These are phyloP conservation scores for Astrothelium subdiscretum DNA, from an alignment of 495 filamentous ascomycete genomes.

Conservation along the genomic window DNA sequence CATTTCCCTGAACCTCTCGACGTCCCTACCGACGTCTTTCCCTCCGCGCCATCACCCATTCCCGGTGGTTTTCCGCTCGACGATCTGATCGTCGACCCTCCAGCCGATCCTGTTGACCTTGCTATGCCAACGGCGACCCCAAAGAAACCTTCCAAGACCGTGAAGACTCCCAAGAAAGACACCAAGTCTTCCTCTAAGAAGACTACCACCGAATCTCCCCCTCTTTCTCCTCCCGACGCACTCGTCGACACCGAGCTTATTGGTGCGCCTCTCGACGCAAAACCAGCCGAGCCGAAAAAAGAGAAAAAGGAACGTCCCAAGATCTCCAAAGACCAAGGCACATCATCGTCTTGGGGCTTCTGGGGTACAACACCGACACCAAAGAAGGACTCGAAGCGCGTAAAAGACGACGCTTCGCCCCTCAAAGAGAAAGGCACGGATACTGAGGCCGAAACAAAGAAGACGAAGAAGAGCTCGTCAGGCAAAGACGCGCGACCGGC, in stretches of 20 bases:
- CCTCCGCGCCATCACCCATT: slow-evolving; percentile 20
- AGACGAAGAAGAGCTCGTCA: slow-evolving; percentile 14
- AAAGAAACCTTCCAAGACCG: slow-evolving; percentile 8
- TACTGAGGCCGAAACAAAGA: slow-evolving; percentile 7
- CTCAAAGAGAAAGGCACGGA: slow-evolving; percentile 11
- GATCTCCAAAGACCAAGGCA: slow-evolving; percentile 37
- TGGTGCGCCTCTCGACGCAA: not conserved
- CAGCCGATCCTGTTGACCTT: slow-evolving; percentile 9
- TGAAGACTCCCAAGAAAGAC: slow-evolving; percentile 7
- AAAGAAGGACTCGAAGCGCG: slow-evolving; percentile 33
- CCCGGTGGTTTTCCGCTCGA: slow-evolving; percentile 31
- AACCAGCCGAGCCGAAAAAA: slow-evolving; percentile 1
- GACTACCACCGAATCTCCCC: slow-evolving; percentile 9
- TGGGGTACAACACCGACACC: slow-evolving; percentile 38
- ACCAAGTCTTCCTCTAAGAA: slow-evolving; percentile 13
- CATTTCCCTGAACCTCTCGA: slow-evolving; percentile 6
- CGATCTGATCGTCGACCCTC: slow-evolving; percentile 18
- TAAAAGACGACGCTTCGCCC: slow-evolving; percentile 13
- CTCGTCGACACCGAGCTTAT: not conserved
- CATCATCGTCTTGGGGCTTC: slow-evolving; percentile 44
- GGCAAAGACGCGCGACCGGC: slow-evolving; percentile 18
- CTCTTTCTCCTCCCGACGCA: slow-evolving; percentile 3
- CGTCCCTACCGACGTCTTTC: slow-evolving; percentile 12
- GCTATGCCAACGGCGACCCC: slow-evolving; percentile 6
- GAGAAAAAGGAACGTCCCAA: slow-evolving; percentile 49